A percentile compares a stretch with the other conserved stretches of the same genome.
phyloP scores from a whole-genome alignment of 108 stramenopile species.

The Skeletonema grethae region DNA sequence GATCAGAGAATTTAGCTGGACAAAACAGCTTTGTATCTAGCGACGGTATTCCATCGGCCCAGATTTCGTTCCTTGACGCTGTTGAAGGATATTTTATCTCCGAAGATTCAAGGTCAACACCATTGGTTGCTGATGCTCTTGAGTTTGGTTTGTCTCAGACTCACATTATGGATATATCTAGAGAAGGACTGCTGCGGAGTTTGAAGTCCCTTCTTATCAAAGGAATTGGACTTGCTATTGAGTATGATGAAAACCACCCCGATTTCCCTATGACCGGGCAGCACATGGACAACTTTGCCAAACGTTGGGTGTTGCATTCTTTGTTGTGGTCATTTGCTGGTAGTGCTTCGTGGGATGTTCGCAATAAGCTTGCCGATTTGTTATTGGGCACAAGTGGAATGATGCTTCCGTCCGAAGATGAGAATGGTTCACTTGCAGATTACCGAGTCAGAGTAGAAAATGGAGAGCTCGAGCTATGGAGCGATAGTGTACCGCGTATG shows the following conservation, averaged over 20 bases:
- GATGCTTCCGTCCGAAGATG: conserved; percentile 57
- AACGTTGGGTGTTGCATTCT: conserved; percentile 91
- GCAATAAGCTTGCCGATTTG: conserved; percentile 83
- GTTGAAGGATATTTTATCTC: conserved; percentile 63
- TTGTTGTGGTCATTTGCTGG: conserved; percentile 95
- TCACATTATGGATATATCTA: conserved; percentile 92
- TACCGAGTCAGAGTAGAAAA: conserved; percentile 91
- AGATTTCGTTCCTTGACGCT: conserved; percentile 71
- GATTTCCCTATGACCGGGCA: conserved; percentile 95
- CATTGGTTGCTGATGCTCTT: conserved; percentile 80
- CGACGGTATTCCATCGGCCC: conserved; percentile 54
- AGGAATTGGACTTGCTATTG: conserved; percentile 84
- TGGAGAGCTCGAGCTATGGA: conserved; percentile 95
- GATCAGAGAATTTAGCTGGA: conserved; percentile 52
- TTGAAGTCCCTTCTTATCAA: conserved; percentile 88
- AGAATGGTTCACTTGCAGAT: conserved; percentile 64
- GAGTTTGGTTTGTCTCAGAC: conserved; percentile 69
- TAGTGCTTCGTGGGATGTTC: conserved; percentile 80
- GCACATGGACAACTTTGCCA: conserved; percentile 93
- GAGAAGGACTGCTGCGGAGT: conserved; percentile 86
- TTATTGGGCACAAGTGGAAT: conserved; percentile 76
- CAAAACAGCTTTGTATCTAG: conserved; percentile 40
- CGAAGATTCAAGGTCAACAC: conserved; percentile 58
- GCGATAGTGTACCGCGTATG: conserved; percentile 89
- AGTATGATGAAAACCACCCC: conserved; percentile 96